phyloP scores from a whole-genome alignment of 306 rosid species.

The Malus sylvestris region DNA sequence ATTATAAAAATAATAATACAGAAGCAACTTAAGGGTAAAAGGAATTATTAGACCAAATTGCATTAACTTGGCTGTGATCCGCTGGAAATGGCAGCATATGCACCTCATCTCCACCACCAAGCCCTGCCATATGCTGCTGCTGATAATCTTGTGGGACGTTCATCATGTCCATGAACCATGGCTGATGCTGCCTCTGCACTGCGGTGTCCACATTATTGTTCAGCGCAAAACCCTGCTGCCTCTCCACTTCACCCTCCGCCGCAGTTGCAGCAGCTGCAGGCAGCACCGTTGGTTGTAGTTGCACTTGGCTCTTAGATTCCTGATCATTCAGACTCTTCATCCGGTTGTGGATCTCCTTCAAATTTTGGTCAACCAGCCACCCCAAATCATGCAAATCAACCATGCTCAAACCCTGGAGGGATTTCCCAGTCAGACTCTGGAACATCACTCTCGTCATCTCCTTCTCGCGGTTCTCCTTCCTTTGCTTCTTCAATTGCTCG shows the following conservation, averaged over 20 bases:
- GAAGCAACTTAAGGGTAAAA: slow-evolving; percentile 2
- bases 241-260: not conserved
- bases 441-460: slow-evolving; percentile 20
- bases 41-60: slow-evolving; percentile 16
- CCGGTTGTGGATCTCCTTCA: slow-evolving; percentile 16
- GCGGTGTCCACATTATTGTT: not conserved
- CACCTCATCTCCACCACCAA: slow-evolving; percentile 19
- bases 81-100: slow-evolving; percentile 1
- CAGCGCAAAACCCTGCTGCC: not conserved
- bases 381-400: slow-evolving; percentile 22
- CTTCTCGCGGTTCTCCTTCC: slow-evolving; percentile 23
- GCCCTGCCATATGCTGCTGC: not conserved
- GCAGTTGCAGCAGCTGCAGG: not conserved
- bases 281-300: not conserved
- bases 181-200: not conserved
- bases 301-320: not conserved
- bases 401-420: slow-evolving; percentile 7
- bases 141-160: not conserved
- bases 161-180: slow-evolving; percentile 4
- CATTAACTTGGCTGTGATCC: not conserved
- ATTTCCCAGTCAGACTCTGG: not conserved
- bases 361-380: slow-evolving; percentile 18
- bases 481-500: slow-evolving; percentile 16
- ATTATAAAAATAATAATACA: not conserved
- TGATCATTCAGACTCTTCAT: slow-evolving; percentile 1